Evolutionary conservation across 352 stramenopile species (phyloP).

Genomic region (Phytophthora podocarpi): DNA sequence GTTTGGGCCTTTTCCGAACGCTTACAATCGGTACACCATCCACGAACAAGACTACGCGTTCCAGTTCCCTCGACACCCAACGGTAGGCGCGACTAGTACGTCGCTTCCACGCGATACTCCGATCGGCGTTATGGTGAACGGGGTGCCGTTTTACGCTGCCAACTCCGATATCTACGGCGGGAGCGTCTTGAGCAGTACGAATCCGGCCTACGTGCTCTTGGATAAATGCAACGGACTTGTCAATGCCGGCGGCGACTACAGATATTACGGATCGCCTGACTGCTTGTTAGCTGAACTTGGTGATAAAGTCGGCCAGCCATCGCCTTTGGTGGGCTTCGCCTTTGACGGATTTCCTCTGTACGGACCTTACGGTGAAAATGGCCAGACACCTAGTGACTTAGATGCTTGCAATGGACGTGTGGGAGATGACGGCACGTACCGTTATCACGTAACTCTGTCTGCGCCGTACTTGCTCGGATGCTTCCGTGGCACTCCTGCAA

Average conservation of each 20-base stretch:
- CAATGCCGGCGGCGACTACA: slow-evolving; percentile 66
- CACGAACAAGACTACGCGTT: slow-evolving; percentile 72
- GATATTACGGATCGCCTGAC: slow-evolving; percentile 73
- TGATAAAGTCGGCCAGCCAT: slow-evolving; percentile 37
- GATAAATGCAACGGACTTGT: slow-evolving; percentile 80
- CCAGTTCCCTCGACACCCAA: slow-evolving; percentile 54
- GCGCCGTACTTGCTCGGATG: slow-evolving; percentile 73
- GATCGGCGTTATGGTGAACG: slow-evolving; percentile 78
- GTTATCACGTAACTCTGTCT: slow-evolving; percentile 62
- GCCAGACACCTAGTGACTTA: slow-evolving; percentile 49
- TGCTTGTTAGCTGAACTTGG: slow-evolving; percentile 61
- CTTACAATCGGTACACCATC: slow-evolving; percentile 56
- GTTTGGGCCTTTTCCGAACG: slow-evolving; percentile 72
- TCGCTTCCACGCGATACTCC: slow-evolving; percentile 45
- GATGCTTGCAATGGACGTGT: slow-evolving; percentile 74
- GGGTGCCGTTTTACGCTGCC: slow-evolving; percentile 65
- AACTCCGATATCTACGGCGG: slow-evolving; percentile 43
- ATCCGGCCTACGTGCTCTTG: slow-evolving; percentile 45
- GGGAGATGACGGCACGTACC: slow-evolving; percentile 67
- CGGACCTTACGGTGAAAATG: slow-evolving; percentile 55
- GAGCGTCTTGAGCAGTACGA: slow-evolving; percentile 48
- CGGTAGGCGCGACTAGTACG: slow-evolving; percentile 22
- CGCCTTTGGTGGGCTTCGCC: slow-evolving; percentile 70
- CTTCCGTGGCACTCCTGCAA: slow-evolving; percentile 45
- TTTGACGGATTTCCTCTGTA: slow-evolving; percentile 83